A percentile compares a stretch with the other conserved stretches of the same genome.
These are phyloP conservation scores for Sporobolomyces phaffii DNA, from an alignment of 768 basidiomycete species.

Conservation along the genomic window DNA sequence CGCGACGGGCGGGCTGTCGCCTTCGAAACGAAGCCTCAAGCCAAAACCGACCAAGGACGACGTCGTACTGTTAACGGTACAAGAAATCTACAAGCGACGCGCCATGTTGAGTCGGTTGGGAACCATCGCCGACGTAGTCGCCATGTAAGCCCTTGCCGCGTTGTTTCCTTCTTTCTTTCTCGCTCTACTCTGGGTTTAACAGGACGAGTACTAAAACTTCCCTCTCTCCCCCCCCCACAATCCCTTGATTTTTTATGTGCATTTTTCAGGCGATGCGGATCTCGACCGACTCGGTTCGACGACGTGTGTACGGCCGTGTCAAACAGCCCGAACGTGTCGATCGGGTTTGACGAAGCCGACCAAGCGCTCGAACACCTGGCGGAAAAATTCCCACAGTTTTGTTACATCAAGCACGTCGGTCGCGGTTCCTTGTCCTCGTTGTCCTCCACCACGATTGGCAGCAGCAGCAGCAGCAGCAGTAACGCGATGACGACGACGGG, in stretches of 20 bases:
- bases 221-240: neutral
- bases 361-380: slow-evolving; percentile 30
- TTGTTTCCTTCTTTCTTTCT: too few species aligned
- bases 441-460: neutral
- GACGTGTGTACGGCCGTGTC: slow-evolving; percentile 33
- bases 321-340: slow-evolving; percentile 34
- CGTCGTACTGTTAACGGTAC: neutral
- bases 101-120: slow-evolving; percentile 36
- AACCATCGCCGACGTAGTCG: slow-evolving; percentile 35
- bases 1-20: slow-evolving; percentile 22
- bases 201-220: too few species aligned
- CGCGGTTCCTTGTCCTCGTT: neutral
- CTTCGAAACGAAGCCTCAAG: slow-evolving; percentile 31
- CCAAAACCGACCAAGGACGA: slow-evolving; percentile 10
- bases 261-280: slow-evolving; percentile 7
- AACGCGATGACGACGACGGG: too few species aligned
- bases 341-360: slow-evolving; percentile 34
- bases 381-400: slow-evolving; percentile 27
- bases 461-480: neutral
- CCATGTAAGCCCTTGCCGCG: slow-evolving; percentile 33
- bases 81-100: slow-evolving; percentile 30
- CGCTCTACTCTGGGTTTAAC: too few species aligned
- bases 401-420: slow-evolving; percentile 25
- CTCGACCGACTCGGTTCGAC: slow-evolving; percentile 16
- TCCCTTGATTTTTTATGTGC: neutral